These are phyloP conservation scores for Euphorbia corollata DNA, from an alignment of 441 rosid genomes.

Conservation along the genomic window DNA sequence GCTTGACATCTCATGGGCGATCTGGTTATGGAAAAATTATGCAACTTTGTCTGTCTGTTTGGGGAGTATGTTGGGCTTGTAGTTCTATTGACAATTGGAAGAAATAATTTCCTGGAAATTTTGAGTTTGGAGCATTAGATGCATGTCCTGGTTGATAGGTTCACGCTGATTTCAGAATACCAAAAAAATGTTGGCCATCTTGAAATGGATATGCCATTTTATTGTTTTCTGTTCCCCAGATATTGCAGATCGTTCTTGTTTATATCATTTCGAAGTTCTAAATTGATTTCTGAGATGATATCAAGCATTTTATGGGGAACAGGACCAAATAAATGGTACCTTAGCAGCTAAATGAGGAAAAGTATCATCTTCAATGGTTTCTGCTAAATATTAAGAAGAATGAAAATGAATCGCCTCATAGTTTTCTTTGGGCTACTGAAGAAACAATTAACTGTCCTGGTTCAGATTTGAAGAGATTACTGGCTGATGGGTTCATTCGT, in stretches of 20 bases:
- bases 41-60: not conserved
- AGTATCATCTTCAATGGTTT: not conserved
- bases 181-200: not conserved
- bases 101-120: not conserved
- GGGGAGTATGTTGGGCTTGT: not conserved
- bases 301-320: not conserved
- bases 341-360: not conserved
- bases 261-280: not conserved
- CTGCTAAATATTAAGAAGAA: not conserved
- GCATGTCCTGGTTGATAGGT: not conserved
- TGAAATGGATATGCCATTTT: not conserved
- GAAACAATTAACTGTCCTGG: not conserved
- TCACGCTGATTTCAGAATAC: not conserved
- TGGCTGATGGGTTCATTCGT: not conserved
- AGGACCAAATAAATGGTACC: not conserved
- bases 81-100: not conserved
- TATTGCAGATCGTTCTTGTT: not conserved
- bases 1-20: not conserved
- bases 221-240: not conserved
- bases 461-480: conserved; percentile 1
- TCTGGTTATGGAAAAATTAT: not conserved
- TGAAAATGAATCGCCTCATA: not conserved
- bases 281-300: not conserved
- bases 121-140: not conserved
- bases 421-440: not conserved